Evolutionary conservation across 768 basidiomycete genomes (phyloP), one percentile per base, ranked within the genome.

Genomic region (Leccinum uliginosum): DNA sequence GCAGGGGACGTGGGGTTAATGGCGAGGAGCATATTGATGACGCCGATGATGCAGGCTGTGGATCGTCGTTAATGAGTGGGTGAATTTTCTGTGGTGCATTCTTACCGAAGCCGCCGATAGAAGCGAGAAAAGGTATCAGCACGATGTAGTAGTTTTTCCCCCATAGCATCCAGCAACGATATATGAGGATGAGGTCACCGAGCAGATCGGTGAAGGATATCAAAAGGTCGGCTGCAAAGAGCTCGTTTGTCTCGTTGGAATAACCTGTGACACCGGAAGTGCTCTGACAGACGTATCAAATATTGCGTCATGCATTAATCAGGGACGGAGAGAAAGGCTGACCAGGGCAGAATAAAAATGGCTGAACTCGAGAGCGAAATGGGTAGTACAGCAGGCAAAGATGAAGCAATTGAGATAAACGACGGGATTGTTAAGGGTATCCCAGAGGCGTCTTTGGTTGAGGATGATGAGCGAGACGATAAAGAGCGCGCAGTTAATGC

Each of bases 121-220:
- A 64, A 8, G 70, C 58, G 10, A 78, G 62, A 53, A 71, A 45
- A 3, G 77, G 78, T 2, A 77, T 47, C 23, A 74, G 38, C 26
- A 72, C 49, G 34, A 78, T 45, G 55, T 65, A 69, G 54, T 70
- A 70, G 38, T 69, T 73, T 50, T 59, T 63, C 1, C 61, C 68
- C 75, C 76, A 79, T 47, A 79, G 47, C 57, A 74, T 61, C 70
- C 74, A 79, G 63, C 75, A 77, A 32, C 78, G 78, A 54, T 77
- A 78, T 27, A 75, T 59, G 32, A 77, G 68, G 47, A 72, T 58
- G 34, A 70, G 15, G 60, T 75, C 67, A 2, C 74, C 75, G 21
- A 74, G 29, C 38, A 77, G 68, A 59, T 76, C 74, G 0, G 69
- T 65, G 32, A 75, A 50, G 1, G 74, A 73, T 53, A 76, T 68